Percentiles rank a stretch among this genome's conserved stretches.
phyloP scores from a whole-genome alignment of 257 asterid genomes.

The Rhazya stricta region DNA sequence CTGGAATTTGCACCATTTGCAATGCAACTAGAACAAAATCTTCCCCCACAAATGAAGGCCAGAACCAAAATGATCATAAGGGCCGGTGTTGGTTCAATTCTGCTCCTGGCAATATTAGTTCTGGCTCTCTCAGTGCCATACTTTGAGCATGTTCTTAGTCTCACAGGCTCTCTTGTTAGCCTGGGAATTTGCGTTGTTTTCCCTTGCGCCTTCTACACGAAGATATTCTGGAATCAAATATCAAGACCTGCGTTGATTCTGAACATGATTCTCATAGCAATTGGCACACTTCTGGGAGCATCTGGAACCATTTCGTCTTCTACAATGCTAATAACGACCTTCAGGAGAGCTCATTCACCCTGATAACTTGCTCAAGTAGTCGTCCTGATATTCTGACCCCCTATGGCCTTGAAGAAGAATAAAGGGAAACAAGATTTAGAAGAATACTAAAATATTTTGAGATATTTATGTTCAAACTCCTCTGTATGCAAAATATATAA shows the following conservation, averaged over 20 bases:
- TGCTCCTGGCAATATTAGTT: constrained; percentile 40
- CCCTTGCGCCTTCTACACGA: constrained; percentile 57
- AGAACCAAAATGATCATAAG: constrained; percentile 45
- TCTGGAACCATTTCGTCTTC: constrained; percentile 66
- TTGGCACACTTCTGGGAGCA: constrained; percentile 47
- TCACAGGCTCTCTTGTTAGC: constrained; percentile 69
- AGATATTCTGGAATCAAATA: constrained; percentile 49
- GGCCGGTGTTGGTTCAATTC: constrained; percentile 47
- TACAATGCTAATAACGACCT: constrained; percentile 33
- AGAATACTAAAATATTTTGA: too few relatives aligned
- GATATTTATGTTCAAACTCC: too few relatives aligned
- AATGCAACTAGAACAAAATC: constrained; percentile 47
- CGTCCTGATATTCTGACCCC: too few relatives aligned
- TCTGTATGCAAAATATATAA: too few relatives aligned
- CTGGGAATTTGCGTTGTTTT: constrained; percentile 52
- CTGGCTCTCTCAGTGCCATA: constrained; percentile 60
- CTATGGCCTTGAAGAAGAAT: too few relatives aligned
- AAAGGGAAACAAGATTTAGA: too few relatives aligned
- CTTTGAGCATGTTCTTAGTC: constrained; percentile 66
- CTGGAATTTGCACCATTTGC: constrained; percentile 70
- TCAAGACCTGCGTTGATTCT: constrained; percentile 31
- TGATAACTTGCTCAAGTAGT: not conserved
- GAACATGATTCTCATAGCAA: constrained; percentile 29
- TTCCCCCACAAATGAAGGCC: constrained; percentile 40
- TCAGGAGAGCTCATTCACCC: constrained; percentile 30